These are phyloP conservation scores for Spirogloea muscicola DNA, from an alignment of 139 green algal species.

Conservation along the genomic window DNA sequence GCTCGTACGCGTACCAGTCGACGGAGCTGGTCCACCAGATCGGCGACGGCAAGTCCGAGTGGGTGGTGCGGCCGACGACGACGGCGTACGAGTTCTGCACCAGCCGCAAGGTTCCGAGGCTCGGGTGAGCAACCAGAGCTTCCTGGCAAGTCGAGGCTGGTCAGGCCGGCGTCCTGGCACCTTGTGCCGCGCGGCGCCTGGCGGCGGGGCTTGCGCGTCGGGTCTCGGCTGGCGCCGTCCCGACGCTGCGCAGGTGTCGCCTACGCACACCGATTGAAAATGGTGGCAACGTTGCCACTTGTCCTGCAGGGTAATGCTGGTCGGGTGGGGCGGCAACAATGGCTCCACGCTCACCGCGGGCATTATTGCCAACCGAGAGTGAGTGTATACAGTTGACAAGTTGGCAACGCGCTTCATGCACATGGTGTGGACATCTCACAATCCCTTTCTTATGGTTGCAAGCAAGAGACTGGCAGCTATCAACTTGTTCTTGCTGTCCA, in stretches of 20 bases:
- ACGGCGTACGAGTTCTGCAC: constrained; percentile 81
- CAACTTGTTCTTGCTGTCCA: not conserved
- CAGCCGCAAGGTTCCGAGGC: constrained; percentile 81
- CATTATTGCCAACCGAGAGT: constrained; percentile 87
- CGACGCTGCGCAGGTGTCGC: not conserved
- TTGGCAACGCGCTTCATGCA: not conserved
- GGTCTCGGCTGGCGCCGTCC: too few relatives aligned
- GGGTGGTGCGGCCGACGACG: constrained; percentile 68
- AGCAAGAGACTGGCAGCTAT: not conserved
- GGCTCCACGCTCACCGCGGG: constrained; percentile 91
- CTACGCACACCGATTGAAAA: not conserved
- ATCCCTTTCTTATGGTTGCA: not conserved
- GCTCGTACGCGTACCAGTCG: constrained; percentile 80
- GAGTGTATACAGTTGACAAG: not conserved
- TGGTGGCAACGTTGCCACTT: not conserved
- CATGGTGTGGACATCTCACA: too few relatives aligned
- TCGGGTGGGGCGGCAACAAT: constrained; percentile 98
- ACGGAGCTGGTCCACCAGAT: constrained; percentile 61
- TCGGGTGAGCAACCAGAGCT: constrained; percentile 75
- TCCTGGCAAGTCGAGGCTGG: too few relatives aligned
- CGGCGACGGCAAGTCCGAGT: constrained; percentile 58
- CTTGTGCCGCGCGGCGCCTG: too few relatives aligned
- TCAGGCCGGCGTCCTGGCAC: too few relatives aligned
- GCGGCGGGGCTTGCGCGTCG: too few relatives aligned
- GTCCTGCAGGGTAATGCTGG: constrained; percentile 96